Evolutionary conservation across 106 monocot species (phyloP).

Genomic region (Xerophyta viscosa): DNA sequence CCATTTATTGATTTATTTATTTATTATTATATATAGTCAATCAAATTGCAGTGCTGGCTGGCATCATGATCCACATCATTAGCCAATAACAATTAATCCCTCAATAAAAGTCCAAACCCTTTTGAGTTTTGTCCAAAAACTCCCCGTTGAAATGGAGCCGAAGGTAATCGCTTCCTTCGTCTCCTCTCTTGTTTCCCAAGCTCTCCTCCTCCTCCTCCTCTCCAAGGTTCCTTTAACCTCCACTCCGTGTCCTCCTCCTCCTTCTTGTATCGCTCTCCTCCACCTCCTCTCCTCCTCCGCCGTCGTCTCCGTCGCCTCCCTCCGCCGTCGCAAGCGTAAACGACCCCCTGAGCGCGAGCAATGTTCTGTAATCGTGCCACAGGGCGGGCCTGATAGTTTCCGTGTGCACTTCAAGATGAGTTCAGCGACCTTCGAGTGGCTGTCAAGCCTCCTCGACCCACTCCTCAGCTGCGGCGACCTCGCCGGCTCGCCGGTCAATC

Average conservation of each 20-base stretch:
- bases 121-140: too few species aligned
- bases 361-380: background rate
- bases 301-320: constrained; percentile 16
- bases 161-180: constrained; percentile 13
- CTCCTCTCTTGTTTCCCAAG: constrained; percentile 38
- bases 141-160: constrained; percentile 43
- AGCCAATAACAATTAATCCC: too few species aligned
- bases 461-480: constrained; percentile 44
- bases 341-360: background rate
- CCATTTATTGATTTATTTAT: too few species aligned
- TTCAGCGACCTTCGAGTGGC: constrained; percentile 65
- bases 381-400: constrained; percentile 33
- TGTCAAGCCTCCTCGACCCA: constrained; percentile 75
- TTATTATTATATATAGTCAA: too few species aligned
- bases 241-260: background rate
- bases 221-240: constrained; percentile 8
- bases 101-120: too few species aligned
- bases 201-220: constrained; percentile 26
- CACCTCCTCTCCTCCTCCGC: constrained; percentile 3
- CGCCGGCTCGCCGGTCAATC: constrained; percentile 7
- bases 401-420: constrained; percentile 32
- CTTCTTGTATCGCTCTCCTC: background rate
- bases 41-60: too few species aligned
- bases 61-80: too few species aligned
- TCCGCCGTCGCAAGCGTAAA: constrained; percentile 6